phyloP scores from a whole-genome alignment of 2,329 filamentous ascomycete species.

The Penicillium sp. region DNA sequence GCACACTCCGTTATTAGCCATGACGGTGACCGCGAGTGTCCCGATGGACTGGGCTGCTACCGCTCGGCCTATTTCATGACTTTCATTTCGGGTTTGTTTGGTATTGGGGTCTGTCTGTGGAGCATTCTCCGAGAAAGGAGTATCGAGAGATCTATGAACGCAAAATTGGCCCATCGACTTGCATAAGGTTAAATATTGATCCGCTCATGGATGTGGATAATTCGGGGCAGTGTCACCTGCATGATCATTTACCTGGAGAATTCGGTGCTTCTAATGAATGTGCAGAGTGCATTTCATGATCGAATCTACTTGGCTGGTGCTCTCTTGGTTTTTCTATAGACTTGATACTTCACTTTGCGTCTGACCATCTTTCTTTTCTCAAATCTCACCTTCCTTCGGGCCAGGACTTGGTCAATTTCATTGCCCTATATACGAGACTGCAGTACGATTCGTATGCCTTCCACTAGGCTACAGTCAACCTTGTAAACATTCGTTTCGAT shows the following conservation, averaged over 20 bases:
- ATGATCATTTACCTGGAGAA: neutral
- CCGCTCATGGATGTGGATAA: neutral
- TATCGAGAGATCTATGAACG: constrained; percentile 25
- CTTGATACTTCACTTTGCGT: constrained; percentile 15
- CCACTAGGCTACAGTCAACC: neutral
- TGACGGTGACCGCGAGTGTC: constrained; percentile 69
- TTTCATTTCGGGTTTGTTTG: constrained; percentile 65
- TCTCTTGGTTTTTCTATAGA: constrained; percentile 12
- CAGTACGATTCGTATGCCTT: neutral
- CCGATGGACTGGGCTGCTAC: constrained; percentile 77
- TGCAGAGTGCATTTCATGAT: constrained; percentile 8
- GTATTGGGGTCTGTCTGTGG: constrained; percentile 64
- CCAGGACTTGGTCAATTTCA: neutral
- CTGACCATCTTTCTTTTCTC: neutral
- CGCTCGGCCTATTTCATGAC: constrained; percentile 75
- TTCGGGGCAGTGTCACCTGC: neutral
- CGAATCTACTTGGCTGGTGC: constrained; percentile 7
- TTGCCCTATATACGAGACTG: neutral
- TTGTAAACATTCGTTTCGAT: neutral
- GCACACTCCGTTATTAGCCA: constrained; percentile 66
- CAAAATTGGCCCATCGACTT: constrained; percentile 34
- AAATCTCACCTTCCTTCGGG: neutral
- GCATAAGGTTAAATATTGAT: constrained; percentile 20
- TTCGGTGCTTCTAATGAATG: neutral
- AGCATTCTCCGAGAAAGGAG: constrained; percentile 42